Evolutionary conservation across 495 filamentous ascomycete species (phyloP), one percentile per base, ranked within the genome.

Genomic region (Penicillium malachiteum): DNA sequence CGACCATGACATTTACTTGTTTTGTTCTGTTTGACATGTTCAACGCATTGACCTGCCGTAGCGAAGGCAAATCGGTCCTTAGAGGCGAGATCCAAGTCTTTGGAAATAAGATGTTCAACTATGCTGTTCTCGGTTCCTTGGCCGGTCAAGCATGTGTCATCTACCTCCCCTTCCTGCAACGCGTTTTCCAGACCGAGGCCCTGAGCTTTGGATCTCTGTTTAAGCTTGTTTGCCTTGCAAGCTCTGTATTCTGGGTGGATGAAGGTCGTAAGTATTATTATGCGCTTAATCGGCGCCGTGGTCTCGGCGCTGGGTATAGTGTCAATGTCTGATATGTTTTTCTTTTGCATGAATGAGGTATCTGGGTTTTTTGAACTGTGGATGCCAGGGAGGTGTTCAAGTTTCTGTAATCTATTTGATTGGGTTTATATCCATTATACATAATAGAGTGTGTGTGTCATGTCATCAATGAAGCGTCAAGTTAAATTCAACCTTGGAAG

Each of bases 1-100:
- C 94, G 13, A 98, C 94, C 54, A 96, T 97, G 91, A 98, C 94
- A 1, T 98, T 98, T 70, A 98, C 94, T 17, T 95, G 90, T 72
- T 98, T 98, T 65, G 94, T 98, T 18, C 79, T 97, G 26, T 98
- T 96, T 69, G 94, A 98, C 76, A 97, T 98, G 94, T 95, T 96
- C 78, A 96, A 97, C 69, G 94, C 94, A 0, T 78, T 98, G 12
- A 87, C 91, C 8, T 97, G 94, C 71, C 90, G 94, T 48, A 94
- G 89, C 46, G 93, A 97, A 69, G 81, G 80, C 59, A 98, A 98
- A 65, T 92, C 87, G 33, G 78, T 97, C 5, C 83, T 97, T 18
- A 79, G 85, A 31, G 93, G 92, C 40, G 94, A 98, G 66, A 80
- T 97, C 21, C 77, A 85, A 16, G 60, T 97, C 2, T 88, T 91